Evolutionary conservation across 495 filamentous ascomycete genomes (phyloP).

Genomic region (Penicillium parvum): DNA sequence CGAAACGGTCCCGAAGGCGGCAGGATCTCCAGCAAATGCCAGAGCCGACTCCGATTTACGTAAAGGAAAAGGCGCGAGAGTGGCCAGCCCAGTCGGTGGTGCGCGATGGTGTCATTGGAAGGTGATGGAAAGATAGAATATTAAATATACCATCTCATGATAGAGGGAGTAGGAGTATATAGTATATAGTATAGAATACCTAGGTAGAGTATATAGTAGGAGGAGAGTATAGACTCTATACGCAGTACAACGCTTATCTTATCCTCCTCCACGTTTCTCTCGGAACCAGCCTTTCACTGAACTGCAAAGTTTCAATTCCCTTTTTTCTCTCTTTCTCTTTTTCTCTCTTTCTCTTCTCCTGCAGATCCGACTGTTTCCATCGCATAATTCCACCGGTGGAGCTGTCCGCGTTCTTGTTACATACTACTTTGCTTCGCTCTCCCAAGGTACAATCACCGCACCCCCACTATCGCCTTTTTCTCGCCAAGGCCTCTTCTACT

Average conservation of each 20-base stretch:
- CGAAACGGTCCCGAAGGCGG: constrained; percentile 14
- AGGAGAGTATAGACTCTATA: background rate
- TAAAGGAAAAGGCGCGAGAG: constrained; percentile 24
- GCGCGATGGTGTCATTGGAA: constrained; percentile 16
- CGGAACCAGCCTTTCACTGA: too few relatives aligned
- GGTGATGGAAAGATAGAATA: background rate
- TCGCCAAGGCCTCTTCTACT: constrained; percentile 28
- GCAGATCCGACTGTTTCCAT: constrained; percentile 24
- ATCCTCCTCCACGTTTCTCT: constrained; percentile 15
- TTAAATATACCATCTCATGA: too few relatives aligned
- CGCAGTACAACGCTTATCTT: constrained; percentile 17
- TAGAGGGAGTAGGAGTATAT: background rate
- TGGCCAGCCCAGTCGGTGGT: constrained; percentile 4
- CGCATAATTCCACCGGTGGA: constrained; percentile 21
- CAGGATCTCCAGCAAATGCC: constrained; percentile 18
- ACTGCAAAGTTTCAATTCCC: too few relatives aligned
- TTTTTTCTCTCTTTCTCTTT: too few relatives aligned
- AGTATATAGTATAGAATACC: background rate
- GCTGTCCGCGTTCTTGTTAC: constrained; percentile 24
- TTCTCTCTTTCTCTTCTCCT: constrained; percentile 8
- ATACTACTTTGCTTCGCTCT: constrained; percentile 23
- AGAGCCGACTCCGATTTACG: constrained; percentile 32
- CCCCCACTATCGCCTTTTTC: constrained; percentile 27
- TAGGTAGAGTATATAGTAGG: background rate
- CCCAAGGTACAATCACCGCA: too few relatives aligned